Evolutionary conservation across 73 alveolate species (phyloP).

Genomic region (Loxodes magnus): DNA sequence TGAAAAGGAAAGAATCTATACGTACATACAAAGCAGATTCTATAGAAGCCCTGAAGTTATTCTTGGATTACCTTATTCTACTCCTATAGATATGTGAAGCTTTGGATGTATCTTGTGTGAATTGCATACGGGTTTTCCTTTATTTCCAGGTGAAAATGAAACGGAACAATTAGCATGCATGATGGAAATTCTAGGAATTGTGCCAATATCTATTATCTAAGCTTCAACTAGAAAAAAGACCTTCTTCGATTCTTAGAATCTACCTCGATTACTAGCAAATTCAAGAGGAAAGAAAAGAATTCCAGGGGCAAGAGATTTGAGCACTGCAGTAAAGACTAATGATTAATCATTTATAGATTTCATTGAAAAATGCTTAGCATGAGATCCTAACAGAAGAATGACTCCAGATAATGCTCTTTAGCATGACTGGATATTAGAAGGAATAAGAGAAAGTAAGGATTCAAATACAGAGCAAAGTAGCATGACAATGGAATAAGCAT

Average conservation of each 20-base stretch:
- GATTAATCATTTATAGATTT: constrained; percentile 35
- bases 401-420: constrained; percentile 74
- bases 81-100: constrained; percentile 95
- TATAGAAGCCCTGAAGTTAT: constrained; percentile 95
- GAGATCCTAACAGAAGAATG: constrained; percentile 77
- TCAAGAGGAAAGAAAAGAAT: constrained; percentile 6
- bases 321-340: background rate
- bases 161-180: constrained; percentile 58
- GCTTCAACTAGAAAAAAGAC: constrained; percentile 35
- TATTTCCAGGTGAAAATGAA: constrained; percentile 86
- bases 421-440: constrained; percentile 67
- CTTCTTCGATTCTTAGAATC: constrained; percentile 24
- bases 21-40: constrained; percentile 81
- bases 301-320: background rate
- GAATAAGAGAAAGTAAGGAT: too few species aligned
- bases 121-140: constrained; percentile 68
- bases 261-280: background rate
- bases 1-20: constrained; percentile 46
- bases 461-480: too few species aligned
- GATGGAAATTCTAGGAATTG: constrained; percentile 68
- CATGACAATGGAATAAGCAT: too few species aligned
- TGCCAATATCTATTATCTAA: constrained; percentile 41
- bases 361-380: constrained; percentile 57
- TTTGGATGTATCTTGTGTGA: constrained; percentile 88
- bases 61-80: constrained; percentile 82